Conservation (phyloP, 495 filamentous ascomycete species). For the Astrocystis sublimbata region DNA sequence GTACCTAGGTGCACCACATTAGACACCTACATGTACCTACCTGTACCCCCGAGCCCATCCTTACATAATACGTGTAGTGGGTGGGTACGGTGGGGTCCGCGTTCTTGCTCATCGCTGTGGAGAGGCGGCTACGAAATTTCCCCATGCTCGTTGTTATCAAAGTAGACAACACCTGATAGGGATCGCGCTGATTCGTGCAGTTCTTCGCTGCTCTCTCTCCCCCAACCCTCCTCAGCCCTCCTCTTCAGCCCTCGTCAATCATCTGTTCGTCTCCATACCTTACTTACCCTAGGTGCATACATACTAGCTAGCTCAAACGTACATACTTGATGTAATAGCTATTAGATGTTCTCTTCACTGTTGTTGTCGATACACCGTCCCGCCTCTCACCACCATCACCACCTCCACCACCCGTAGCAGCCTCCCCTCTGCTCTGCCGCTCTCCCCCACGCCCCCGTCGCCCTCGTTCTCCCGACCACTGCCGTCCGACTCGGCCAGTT, state of each 20-base stretch:
- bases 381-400: neutral
- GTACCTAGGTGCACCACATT: too few species aligned
- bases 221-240: neutral
- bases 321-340: conserved; percentile 17
- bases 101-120: neutral
- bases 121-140: conserved; percentile 11
- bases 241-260: too few species aligned
- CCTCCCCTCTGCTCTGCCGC: neutral
- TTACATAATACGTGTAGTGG: too few species aligned
- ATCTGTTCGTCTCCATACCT: too few species aligned
- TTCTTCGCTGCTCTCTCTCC: too few species aligned
- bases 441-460: neutral
- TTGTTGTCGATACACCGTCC: conserved; percentile 2
- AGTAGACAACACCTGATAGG: too few species aligned
- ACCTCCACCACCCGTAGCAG: neutral
- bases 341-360: conserved; percentile 1
- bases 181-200: neutral
- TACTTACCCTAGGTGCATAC: too few species aligned
- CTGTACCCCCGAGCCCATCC: too few species aligned
- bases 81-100: too few species aligned
- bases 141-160: neutral
- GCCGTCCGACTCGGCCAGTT: conserved; percentile 31
- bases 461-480: neutral
- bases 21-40: too few species aligned
- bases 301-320: neutral